phyloP scores from a whole-genome alignment of 2,329 filamentous ascomycete species.

The Neonectria faginata region DNA sequence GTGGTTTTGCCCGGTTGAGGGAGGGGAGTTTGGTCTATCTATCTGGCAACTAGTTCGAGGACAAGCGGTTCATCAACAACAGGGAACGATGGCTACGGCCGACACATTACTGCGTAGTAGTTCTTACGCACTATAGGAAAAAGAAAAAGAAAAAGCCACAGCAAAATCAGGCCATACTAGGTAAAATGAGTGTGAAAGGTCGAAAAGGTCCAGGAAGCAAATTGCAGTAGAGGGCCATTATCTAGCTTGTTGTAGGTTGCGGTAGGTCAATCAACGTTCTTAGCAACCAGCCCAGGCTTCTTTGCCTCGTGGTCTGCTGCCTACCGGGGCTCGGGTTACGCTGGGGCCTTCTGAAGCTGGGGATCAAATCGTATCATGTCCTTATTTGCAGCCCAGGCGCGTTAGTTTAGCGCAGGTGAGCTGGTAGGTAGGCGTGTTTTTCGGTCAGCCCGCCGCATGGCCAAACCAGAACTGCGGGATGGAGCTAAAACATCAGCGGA shows the following conservation, averaged over 20 bases:
- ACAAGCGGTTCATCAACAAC: neutral
- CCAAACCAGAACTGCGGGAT: slow-evolving; percentile 5
- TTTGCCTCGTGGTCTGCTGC: too few species aligned
- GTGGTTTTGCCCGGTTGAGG: too few species aligned
- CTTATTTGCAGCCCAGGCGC: neutral
- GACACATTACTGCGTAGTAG: neutral
- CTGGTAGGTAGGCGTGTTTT: neutral
- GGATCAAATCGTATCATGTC: neutral
- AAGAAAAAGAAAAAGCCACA: slow-evolving; percentile 9
- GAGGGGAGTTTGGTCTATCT: too few species aligned
- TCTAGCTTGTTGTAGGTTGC: too few species aligned
- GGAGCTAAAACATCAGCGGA: slow-evolving; percentile 17
- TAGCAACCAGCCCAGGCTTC: too few species aligned
- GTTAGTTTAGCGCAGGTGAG: slow-evolving; percentile 13
- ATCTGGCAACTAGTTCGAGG: too few species aligned
- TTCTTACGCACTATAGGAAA: neutral
- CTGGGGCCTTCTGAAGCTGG: neutral
- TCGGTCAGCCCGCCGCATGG: neutral
- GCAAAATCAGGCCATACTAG: slow-evolving; percentile 16
- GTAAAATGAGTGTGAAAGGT: neutral
- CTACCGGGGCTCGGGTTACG: neutral
- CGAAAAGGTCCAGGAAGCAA: slow-evolving; percentile 4
- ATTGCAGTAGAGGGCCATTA: neutral
- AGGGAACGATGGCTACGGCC: neutral
- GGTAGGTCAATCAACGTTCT: too few species aligned